A percentile compares a stretch with the other conserved stretches of the same genome.
phyloP scores from a whole-genome alignment of 2,329 filamentous ascomycete genomes.

The Aureobasidium sp. region DNA sequence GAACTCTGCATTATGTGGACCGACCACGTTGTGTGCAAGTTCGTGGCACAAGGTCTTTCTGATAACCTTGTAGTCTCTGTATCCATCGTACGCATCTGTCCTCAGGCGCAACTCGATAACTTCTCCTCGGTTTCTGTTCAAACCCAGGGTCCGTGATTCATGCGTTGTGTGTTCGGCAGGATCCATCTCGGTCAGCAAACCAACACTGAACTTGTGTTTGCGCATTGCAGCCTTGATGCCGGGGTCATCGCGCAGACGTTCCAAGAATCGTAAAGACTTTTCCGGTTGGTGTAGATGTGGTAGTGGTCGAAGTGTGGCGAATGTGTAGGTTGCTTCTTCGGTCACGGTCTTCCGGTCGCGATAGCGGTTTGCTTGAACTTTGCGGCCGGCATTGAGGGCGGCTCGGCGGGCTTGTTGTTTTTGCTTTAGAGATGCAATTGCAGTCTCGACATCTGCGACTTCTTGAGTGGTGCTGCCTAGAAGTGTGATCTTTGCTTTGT shows the following conservation, averaged over 20 bases:
- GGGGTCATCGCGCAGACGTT: constrained; percentile 69
- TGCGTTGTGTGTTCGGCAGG: constrained; percentile 74
- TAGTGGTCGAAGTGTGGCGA: constrained; percentile 67
- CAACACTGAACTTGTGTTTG: constrained; percentile 75
- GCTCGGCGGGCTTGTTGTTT: constrained; percentile 34
- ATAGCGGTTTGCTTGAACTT: constrained; percentile 25
- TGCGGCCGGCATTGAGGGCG: constrained; percentile 31
- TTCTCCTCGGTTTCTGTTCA: constrained; percentile 82
- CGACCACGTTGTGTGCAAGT: constrained; percentile 82
- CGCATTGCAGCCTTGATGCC: constrained; percentile 80
- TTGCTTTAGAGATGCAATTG: constrained; percentile 41
- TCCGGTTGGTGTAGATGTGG: constrained; percentile 68
- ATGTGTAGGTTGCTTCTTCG: constrained; percentile 68
- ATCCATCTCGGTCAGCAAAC: constrained; percentile 91
- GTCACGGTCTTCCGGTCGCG: constrained; percentile 39
- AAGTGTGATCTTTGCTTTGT: constrained; percentile 52
- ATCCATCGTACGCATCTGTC: constrained; percentile 93
- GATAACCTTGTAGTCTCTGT: constrained; percentile 85
- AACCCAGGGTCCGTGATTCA: constrained; percentile 70
- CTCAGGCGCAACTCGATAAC: constrained; percentile 82
- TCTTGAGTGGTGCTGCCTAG: constrained; percentile 56
- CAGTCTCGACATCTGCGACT: constrained; percentile 46
- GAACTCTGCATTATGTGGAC: constrained; percentile 76
- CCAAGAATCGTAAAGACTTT: constrained; percentile 61
- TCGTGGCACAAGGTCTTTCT: constrained; percentile 91